These are phyloP conservation scores for Sporothrix euskadiensis DNA, from an alignment of 2,329 filamentous ascomycete genomes.

Conservation along the genomic window DNA sequence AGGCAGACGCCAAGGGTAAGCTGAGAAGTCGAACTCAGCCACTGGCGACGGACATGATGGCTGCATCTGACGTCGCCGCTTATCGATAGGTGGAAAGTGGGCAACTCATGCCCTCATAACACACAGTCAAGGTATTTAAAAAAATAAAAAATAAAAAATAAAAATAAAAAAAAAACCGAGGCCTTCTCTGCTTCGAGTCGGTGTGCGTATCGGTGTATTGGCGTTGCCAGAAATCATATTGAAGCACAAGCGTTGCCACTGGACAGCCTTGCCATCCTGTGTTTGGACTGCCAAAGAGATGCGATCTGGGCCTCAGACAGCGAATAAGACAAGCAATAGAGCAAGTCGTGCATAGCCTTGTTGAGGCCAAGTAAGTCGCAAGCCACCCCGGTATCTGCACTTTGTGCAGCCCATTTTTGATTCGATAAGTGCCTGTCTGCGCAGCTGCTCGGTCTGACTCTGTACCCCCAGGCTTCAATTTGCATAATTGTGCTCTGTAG, in stretches of 20 bases:
- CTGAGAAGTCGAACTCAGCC: background rate
- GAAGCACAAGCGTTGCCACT: background rate
- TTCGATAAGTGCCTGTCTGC: background rate
- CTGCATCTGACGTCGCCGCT: background rate
- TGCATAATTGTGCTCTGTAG: too few relatives aligned
- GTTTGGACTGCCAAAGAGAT: background rate
- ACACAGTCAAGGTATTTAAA: too few relatives aligned
- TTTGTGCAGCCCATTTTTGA: background rate
- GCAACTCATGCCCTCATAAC: too few relatives aligned
- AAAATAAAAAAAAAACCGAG: too few relatives aligned
- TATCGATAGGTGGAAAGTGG: too few relatives aligned
- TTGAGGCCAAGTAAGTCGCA: background rate
- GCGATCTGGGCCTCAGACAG: background rate
- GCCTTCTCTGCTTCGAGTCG: too few relatives aligned
- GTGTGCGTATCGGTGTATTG: too few relatives aligned
- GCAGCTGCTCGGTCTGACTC: background rate
- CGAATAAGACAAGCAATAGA: background rate
- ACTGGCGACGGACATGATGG: background rate
- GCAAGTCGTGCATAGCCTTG: background rate
- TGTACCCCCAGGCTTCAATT: too few relatives aligned
- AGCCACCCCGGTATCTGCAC: background rate
- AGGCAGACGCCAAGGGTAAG: background rate
- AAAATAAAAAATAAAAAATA: too few relatives aligned
- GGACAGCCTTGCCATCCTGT: background rate
- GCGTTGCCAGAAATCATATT: background rate